These are phyloP conservation scores for Metschnikowia reukaufii DNA, from an alignment of 805 yeast species.

Conservation along the genomic window DNA sequence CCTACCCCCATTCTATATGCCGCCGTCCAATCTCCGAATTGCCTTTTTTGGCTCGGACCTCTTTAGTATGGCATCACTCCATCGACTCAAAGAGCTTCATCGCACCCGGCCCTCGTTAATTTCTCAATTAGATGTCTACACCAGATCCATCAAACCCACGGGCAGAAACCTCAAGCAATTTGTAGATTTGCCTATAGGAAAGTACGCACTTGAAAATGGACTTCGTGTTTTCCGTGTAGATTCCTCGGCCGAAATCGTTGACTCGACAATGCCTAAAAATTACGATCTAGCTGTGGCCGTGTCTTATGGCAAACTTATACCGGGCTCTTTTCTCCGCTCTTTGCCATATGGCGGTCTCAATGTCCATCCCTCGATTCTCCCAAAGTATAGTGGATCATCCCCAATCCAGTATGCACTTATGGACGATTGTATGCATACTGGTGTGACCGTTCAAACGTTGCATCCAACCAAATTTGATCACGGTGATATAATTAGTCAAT, in stretches of 20 bases:
- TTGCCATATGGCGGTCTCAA: slow-evolving; percentile 72
- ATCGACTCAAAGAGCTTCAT: slow-evolving; percentile 30
- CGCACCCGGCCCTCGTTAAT: slow-evolving; percentile 19
- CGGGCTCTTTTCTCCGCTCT: slow-evolving; percentile 50
- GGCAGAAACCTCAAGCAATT: slow-evolving; percentile 55
- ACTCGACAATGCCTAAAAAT: slow-evolving; percentile 12
- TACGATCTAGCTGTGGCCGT: slow-evolving; percentile 84
- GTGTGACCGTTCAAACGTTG: slow-evolving; percentile 85
- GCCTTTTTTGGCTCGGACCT: slow-evolving; percentile 80
- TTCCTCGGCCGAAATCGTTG: slow-evolving; percentile 23
- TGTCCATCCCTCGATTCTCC: slow-evolving; percentile 90
- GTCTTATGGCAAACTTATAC: slow-evolving; percentile 84
- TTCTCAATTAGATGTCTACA: slow-evolving; percentile 55
- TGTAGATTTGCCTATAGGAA: slow-evolving; percentile 55
- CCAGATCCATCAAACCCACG: slow-evolving; percentile 60
- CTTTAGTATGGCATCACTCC: slow-evolving; percentile 60
- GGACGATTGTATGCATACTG: slow-evolving; percentile 62
- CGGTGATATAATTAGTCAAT: slow-evolving; percentile 68
- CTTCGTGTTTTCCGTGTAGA: slow-evolving; percentile 54
- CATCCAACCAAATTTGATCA: slow-evolving; percentile 85
- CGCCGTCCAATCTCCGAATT: slow-evolving; percentile 25
- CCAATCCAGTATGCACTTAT: slow-evolving; percentile 82
- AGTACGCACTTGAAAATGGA: slow-evolving; percentile 32
- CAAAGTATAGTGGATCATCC: slow-evolving; percentile 81
- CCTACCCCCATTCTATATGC: no score